phyloP scores from a whole-genome alignment of 2,329 filamentous ascomycete species.

The Fusarium sp. region DNA sequence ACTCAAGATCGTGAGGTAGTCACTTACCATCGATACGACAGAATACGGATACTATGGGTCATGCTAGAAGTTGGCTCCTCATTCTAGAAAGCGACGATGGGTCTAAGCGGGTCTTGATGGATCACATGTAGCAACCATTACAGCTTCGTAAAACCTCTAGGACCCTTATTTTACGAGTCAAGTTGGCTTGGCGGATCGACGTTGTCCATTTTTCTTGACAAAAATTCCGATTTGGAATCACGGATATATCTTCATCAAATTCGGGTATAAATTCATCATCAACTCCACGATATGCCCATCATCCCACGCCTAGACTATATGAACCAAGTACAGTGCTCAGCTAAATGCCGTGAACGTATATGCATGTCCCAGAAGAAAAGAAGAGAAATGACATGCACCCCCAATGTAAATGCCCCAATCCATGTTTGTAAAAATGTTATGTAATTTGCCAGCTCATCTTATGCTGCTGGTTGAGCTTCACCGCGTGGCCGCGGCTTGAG shows the following conservation, averaged over 20 bases:
- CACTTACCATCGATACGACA: neutral
- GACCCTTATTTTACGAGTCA: slow-evolving; percentile 6
- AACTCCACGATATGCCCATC: slow-evolving; percentile 25
- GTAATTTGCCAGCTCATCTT: neutral
- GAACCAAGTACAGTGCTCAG: slow-evolving; percentile 27
- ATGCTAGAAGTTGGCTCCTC: neutral
- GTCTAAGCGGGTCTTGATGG: neutral
- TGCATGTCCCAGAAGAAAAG: slow-evolving; percentile 11
- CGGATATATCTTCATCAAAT: slow-evolving; percentile 13
- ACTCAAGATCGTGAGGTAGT: neutral
- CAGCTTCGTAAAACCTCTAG: neutral
- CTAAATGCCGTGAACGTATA: slow-evolving; percentile 9
- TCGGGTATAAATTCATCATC: slow-evolving; percentile 40
- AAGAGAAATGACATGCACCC: slow-evolving; percentile 16
- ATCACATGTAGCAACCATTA: neutral
- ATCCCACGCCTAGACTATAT: slow-evolving; percentile 27
- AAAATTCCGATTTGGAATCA: neutral
- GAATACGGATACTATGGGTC: neutral
- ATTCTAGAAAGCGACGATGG: neutral
- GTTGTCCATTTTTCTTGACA: neutral
- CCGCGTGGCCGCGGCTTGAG: slow-evolving; percentile 43
- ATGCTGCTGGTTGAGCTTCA: slow-evolving; percentile 33
- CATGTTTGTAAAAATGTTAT: slow-evolving; percentile 10
- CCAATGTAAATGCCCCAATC: slow-evolving; percentile 10
- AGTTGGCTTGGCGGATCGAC: neutral